Percentiles rank a stretch among this genome's conserved stretches.
Conservation (phyloP, 202 grass and related monocot species). For the Brachypodium distachyon region DNA sequence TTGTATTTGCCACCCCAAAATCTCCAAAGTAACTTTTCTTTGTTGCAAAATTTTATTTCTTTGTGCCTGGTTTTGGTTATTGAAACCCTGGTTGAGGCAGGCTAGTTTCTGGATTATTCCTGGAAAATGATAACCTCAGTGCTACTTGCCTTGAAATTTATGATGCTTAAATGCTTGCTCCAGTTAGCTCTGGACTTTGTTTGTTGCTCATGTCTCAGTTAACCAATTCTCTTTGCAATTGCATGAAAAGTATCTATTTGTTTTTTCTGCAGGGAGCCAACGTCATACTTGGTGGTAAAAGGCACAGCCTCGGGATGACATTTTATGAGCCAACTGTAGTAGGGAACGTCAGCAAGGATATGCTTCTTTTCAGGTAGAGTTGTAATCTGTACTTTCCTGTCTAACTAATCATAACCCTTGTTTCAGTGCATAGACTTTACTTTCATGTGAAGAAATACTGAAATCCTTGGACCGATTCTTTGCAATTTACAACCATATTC, state of each 20-base stretch:
- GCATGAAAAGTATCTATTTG: conserved; percentile 4
- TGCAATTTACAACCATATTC: neutral
- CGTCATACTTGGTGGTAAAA: conserved; percentile 79
- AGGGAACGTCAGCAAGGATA: conserved; percentile 72
- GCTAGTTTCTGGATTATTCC: neutral
- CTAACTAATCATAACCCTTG: neutral
- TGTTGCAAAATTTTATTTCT: neutral
- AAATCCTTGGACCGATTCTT: neutral
- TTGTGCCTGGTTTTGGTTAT: neutral
- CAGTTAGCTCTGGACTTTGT: neutral
- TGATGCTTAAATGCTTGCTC: neutral
- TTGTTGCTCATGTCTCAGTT: neutral
- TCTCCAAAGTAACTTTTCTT: neutral
- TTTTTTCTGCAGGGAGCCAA: conserved; percentile 72
- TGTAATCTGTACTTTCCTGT: neutral
- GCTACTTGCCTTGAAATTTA: neutral
- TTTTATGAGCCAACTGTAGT: conserved; percentile 97
- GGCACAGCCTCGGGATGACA: conserved; percentile 79
- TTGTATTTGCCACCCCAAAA: neutral
- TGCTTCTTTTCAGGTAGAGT: conserved; percentile 84
- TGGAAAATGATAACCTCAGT: neutral
- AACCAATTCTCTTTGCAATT: neutral
- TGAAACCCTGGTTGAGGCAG: neutral
- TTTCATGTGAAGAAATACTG: conserved; percentile 6
- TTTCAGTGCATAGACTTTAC: conserved; percentile 19